Conservation (phyloP, 1,284 basidiomycete genomes). For the Pseudomicrostroma phylloplanum region DNA sequence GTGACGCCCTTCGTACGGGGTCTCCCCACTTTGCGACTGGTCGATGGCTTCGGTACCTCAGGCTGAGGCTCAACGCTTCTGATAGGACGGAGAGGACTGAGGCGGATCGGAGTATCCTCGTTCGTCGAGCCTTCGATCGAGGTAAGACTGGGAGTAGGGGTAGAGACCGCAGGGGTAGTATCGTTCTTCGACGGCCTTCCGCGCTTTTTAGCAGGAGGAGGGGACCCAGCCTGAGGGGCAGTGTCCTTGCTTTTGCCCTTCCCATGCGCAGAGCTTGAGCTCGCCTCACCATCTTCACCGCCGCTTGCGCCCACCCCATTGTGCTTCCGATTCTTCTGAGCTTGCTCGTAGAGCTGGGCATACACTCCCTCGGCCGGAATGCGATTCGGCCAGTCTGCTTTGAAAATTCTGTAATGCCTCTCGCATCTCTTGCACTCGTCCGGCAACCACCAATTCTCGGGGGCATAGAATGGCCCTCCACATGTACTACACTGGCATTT, state of each 20-base stretch:
- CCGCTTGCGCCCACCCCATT: constrained; percentile 6
- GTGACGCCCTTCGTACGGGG: constrained; percentile 1
- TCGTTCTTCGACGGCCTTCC: constrained; percentile 5
- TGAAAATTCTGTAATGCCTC: constrained; percentile 48
- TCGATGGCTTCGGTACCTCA: not conserved
- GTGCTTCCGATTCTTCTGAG: constrained; percentile 6
- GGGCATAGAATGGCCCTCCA: constrained; percentile 40
- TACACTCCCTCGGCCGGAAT: constrained; percentile 14
- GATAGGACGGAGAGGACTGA: constrained; percentile 6
- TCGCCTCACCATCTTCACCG: not conserved
- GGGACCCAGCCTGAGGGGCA: not conserved
- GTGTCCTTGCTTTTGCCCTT: constrained; percentile 11
- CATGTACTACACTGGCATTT: constrained; percentile 42
- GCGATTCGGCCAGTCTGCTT: constrained; percentile 44
- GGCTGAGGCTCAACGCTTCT: too few species aligned
- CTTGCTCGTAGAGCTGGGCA: not conserved
- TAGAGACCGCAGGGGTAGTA: not conserved
- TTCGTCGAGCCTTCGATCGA: not conserved
- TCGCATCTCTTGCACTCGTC: constrained; percentile 48
- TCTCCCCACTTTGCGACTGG: not conserved
- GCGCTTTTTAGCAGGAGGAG: constrained; percentile 1
- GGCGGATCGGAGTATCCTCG: constrained; percentile 3
- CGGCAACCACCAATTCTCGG: constrained; percentile 48
- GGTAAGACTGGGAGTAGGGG: not conserved
- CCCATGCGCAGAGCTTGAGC: constrained; percentile 4